Base-by-base conservation (phyloP, 2,329 filamentous ascomycete species). In the Fusarium guadeloupense region DNA sequence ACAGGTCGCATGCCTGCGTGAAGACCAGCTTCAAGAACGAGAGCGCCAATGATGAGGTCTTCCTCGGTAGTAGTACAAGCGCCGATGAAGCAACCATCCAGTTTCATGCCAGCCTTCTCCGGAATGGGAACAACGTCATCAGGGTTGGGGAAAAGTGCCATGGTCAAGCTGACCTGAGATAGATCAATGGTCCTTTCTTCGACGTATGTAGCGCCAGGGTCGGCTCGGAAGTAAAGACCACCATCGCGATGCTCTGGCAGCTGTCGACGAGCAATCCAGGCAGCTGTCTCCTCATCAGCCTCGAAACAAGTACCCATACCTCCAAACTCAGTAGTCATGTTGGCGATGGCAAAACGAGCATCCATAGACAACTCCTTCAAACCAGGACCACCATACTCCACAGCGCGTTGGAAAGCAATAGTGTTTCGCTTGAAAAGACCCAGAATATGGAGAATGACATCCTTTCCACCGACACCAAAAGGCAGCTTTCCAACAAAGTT, bases 281-380 rank as follows among this genome's bases (percentile, higher is more conserved):
- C 63, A 5, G 69, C 50, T 0, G 75, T 78, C 8, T 69, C 63
- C n/a, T 73, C 56, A 49, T 80, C 77, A 1, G 78, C 71, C 14
- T 73, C 73, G 45, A 77, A 79, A 3, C 76, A 67, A 1, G 75
- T 77, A 0, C 72, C 75, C 26, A 80, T 73, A 4, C 73, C 77
- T 2, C 77, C 77, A 49, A 80, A 76, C 57, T 80, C 64, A 8
- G 79, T 78, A 1, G 73, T 77, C 79, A 81, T 81, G 51, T 82
- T 81, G 17, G 72, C 70, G 44, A 81, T 79, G 1, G 79, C 78
- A 64, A 81, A 82, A 3, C 80, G 69, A 1, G 77, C 78, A 68
- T 81, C 79, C 13, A 67, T 72, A 0, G 73, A 76, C 4, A 81
- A 67, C 47, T 76, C 67, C 23, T 72, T 54, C 1, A 76, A 58